Evolutionary conservation across 805 yeast species (phyloP).

Genomic region (Blastobotrys terrestris): DNA sequence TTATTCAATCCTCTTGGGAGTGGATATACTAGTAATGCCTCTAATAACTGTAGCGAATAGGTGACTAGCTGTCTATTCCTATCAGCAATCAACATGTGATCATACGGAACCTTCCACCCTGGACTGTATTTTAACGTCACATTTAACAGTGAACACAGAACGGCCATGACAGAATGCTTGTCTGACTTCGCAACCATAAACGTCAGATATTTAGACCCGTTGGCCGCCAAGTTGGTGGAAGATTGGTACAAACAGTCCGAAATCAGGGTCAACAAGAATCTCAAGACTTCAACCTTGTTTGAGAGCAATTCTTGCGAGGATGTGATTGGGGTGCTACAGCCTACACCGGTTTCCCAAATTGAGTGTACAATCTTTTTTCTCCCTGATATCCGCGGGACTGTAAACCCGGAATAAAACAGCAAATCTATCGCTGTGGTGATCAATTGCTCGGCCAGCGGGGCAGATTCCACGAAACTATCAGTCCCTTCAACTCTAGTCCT

Average conservation of each 20-base stretch:
- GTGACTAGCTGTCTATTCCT: slow-evolving; percentile 38
- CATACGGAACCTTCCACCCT: slow-evolving; percentile 31
- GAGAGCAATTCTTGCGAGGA: slow-evolving; percentile 44
- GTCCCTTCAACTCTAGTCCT: slow-evolving; percentile 4
- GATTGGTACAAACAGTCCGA: slow-evolving; percentile 54
- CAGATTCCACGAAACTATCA: slow-evolving; percentile 7
- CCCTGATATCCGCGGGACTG: slow-evolving; percentile 32
- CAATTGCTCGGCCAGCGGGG: slow-evolving; percentile 33
- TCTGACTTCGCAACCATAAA: slow-evolving; percentile 47
- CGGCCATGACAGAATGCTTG: slow-evolving; percentile 41
- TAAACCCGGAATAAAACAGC: slow-evolving; percentile 53
- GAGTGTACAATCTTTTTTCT: slow-evolving; percentile 32
- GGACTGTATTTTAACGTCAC: slow-evolving; percentile 36
- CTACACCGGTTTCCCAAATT: slow-evolving; percentile 83
- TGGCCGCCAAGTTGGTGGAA: slow-evolving; percentile 37
- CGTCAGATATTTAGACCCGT: slow-evolving; percentile 59
- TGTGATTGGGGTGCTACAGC: slow-evolving; percentile 33
- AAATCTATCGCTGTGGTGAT: slow-evolving; percentile 38
- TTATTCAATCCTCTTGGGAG: slow-evolving; percentile 37
- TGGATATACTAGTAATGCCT: slow-evolving; percentile 57
- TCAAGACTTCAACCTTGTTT: slow-evolving; percentile 61
- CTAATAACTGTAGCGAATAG: slow-evolving; percentile 54
- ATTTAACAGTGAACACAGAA: slow-evolving; percentile 66
- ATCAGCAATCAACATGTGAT: slow-evolving; percentile 24
- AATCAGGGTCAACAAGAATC: slow-evolving; percentile 52